Base-by-base conservation (phyloP, 139 green algal genomes). In the Tetraselmis chui region DNA sequence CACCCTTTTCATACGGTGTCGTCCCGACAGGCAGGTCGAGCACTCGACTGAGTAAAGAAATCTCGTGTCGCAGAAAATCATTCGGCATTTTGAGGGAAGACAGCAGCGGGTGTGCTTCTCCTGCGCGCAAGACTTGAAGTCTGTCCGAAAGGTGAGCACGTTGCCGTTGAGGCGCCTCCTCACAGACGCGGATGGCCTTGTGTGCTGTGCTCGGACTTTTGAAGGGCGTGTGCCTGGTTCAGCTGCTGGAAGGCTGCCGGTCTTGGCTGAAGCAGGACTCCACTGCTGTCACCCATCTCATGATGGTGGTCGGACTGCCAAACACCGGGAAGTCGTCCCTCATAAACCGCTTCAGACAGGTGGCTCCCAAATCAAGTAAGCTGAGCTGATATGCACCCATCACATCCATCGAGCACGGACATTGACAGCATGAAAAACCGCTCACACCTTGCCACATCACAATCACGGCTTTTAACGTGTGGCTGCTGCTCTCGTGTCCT, bases 261-360 rank as follows among this genome's bases (percentile, higher is more conserved):
- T 18, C 23, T 23, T 85, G 81, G 84, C 67, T 87, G 29, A 31
- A 32, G 1, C 18, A 26, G 1, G 84, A 85, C n/a, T 1, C 0
- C 23, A 67, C 23, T 45, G 82, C 85, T 32, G 30, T 88, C 29
- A 81, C 31, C 26, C 45, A 67, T 5, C 59, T 88, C 23, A 75
- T 86, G 32, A 80, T 89, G 85, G 79, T 89, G 31, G 76, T 87
- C 28, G 86, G 86, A 1, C 31, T 88, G 77, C 86, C 86, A 2
- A 89, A 89, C 81, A 82, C 81, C 0, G 86, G 86, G 22, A 89
- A 88, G 79, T 88, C 83, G n/a, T 80, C 76, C 1, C 79, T 88
- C 18, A 88, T 89, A 23, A 89, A 89, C 29, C 81, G 59, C 26
- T 59, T 86, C 31, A 86, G 84, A 28, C 27, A 79, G 28, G 76